Base-by-base conservation (phyloP, 176 grass and related monocot genomes). In the Musa troglodytarum region DNA sequence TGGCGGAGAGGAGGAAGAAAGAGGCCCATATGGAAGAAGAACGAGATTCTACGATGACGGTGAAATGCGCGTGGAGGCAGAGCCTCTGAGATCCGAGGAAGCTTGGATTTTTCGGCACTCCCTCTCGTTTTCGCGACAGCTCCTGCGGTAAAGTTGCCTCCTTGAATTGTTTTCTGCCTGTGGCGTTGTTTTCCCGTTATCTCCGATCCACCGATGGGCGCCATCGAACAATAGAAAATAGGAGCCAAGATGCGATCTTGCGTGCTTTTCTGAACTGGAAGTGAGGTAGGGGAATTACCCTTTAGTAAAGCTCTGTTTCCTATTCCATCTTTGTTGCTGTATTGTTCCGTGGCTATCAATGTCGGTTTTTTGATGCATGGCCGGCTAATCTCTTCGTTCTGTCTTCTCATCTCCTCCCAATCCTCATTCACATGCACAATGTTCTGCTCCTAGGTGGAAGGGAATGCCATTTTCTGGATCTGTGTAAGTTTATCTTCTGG, bases 221-320 rank as follows among this genome's bases (percentile, higher is more conserved):
- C 13, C 25, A 34, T 34, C 34, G 24, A 11, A 15, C 25, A 34
- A 34, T 54, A 73, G 11, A 53, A 54, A 72, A 73, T 54, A 25
- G 52, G 50, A 54, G 11, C 22, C 52, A 11, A 25, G 10, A 55
- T 73, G 64, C 76, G n/a, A 53, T 78, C 49, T 53, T 78, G 15
- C n/a, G 63, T 68, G 34, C 50, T 56, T 78, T 29, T 68, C 15
- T 56, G 63, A 50, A 63, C 74, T 76, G 34, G 57, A 63, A 21
- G 64, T 75, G 73, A 8, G 63, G 49, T 20, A 28, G 22, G 21
- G 50, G 52, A 73, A 55, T 29, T n/a, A 49, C 43, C 23, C 20
- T 78, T 78, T 29, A 26, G 9, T 19, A 67, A 66, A 50, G 34
- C 11, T 76, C 57, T 26, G 57, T 25, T 66, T 68, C 68, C n/a